phyloP scores from a whole-genome alignment of 345 rosid genomes.

The Boechera stricta region DNA sequence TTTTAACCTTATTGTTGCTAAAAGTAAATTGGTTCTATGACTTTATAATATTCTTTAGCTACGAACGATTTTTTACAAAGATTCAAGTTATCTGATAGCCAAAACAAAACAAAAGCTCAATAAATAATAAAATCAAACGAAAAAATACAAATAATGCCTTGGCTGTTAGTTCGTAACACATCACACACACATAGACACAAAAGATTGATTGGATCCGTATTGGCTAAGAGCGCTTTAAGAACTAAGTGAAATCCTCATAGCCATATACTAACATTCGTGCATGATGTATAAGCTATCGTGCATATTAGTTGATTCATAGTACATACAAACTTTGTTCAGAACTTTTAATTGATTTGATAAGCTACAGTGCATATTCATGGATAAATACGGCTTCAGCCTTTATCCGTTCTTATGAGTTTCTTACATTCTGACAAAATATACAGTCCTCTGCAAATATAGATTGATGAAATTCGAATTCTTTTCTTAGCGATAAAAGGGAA shows the following conservation, averaged over 20 bases:
- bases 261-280: neutral
- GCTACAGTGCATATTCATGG: slow-evolving; percentile 17
- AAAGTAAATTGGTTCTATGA: neutral
- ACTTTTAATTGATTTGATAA: slow-evolving; percentile 8
- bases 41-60: neutral
- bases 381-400: slow-evolving; percentile 21
- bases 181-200: neutral
- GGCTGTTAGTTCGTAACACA: slow-evolving; percentile 9
- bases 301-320: slow-evolving; percentile 11
- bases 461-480: neutral
- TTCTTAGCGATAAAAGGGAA: neutral
- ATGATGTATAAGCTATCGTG: slow-evolving; percentile 2
- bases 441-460: slow-evolving; percentile 9
- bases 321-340: slow-evolving; percentile 21
- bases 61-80: no score
- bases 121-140: neutral
- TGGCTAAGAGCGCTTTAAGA: slow-evolving; percentile 18
- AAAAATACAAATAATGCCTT: neutral
- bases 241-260: neutral
- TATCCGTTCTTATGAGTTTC: slow-evolving; percentile 3
- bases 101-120: neutral
- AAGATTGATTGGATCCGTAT: neutral
- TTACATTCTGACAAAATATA: slow-evolving; percentile 9
- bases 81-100: neutral
- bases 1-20: neutral